A percentile compares a stretch with the other conserved stretches of the same genome.
Evolutionary conservation across 768 basidiomycete genomes (phyloP).

Genomic region (Tylopilus plumbeoviolaceoides): DNA sequence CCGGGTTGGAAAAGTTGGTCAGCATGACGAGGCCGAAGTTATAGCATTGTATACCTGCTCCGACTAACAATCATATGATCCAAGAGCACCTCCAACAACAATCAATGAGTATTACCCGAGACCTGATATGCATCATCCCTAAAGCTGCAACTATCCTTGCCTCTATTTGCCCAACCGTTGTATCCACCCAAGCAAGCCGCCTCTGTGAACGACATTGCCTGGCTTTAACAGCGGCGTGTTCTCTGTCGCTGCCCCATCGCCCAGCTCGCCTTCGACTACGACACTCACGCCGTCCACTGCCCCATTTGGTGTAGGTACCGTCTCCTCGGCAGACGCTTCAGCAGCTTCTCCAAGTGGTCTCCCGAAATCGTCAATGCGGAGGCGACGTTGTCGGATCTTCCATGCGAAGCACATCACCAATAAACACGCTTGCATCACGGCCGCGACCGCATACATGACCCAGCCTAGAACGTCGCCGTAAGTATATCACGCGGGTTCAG

Average conservation of each 20-base stretch:
- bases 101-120: too few relatives aligned
- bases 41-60: constrained; percentile 5
- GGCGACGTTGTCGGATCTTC: constrained; percentile 70
- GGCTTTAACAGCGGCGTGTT: constrained; percentile 24
- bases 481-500: neutral
- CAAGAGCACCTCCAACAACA: too few relatives aligned
- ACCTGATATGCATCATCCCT: too few relatives aligned
- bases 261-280: constrained; percentile 18
- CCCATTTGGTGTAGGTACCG: neutral
- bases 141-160: too few relatives aligned
- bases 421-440: constrained; percentile 77
- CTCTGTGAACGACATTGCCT: constrained; percentile 14
- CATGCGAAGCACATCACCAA: constrained; percentile 83
- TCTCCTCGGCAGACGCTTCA: neutral
- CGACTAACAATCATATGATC: too few relatives aligned
- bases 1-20: constrained; percentile 37
- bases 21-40: constrained; percentile 8
- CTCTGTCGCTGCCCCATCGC: constrained; percentile 9
- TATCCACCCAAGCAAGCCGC: constrained; percentile 25
- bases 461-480: constrained; percentile 49
- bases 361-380: constrained; percentile 90
- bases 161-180: constrained; percentile 15
- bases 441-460: constrained; percentile 78
- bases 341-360: constrained; percentile 36
- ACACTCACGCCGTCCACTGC: constrained; percentile 16